Percentiles rank a stretch among this genome's conserved stretches.
phyloP scores from a whole-genome alignment of 1,284 basidiomycete species.

The Somion occarium region DNA sequence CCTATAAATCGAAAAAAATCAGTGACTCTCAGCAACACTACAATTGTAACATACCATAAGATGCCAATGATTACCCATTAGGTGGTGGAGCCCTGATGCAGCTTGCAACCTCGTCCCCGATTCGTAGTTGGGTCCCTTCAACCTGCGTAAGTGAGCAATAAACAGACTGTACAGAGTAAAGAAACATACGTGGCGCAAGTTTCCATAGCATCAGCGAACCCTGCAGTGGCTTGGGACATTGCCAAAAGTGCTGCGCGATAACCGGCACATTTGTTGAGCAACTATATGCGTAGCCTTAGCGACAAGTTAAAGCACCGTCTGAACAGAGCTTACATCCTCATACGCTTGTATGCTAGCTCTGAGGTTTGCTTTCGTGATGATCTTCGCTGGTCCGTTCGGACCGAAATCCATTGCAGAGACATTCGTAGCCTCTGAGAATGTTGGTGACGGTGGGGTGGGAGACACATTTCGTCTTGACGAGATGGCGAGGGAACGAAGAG shows the following conservation, averaged over 20 bases:
- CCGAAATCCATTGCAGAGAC: slow-evolving; percentile 72
- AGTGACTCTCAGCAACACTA: not conserved
- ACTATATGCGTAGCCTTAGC: slow-evolving; percentile 34
- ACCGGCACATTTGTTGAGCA: slow-evolving; percentile 74
- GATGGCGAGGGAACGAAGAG: slow-evolving; percentile 53
- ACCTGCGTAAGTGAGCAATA: slow-evolving; percentile 32
- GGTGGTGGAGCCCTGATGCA: slow-evolving; percentile 86
- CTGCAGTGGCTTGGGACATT: slow-evolving; percentile 83
- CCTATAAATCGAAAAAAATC: slow-evolving; percentile 34
- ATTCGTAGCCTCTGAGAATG: slow-evolving; percentile 78
- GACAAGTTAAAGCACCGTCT: not conserved
- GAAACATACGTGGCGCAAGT: slow-evolving; percentile 64
- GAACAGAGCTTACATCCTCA: slow-evolving; percentile 56
- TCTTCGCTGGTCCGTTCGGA: slow-evolving; percentile 65
- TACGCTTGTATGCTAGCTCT: slow-evolving; percentile 75
- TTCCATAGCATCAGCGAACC: slow-evolving; percentile 85
- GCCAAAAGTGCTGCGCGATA: slow-evolving; percentile 83
- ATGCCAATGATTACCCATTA: slow-evolving; percentile 92
- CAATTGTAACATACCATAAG: slow-evolving; percentile 59
- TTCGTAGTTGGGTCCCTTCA: slow-evolving; percentile 80
- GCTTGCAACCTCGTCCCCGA: slow-evolving; percentile 74
- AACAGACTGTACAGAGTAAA: slow-evolving; percentile 8
- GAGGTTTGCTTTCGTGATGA: slow-evolving; percentile 79
- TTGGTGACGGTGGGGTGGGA: slow-evolving; percentile 69
- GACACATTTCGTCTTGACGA: slow-evolving; percentile 41